These are phyloP conservation scores for Sphaerulina vaccinii DNA, from an alignment of 2,329 filamentous ascomycete genomes.

Conservation along the genomic window DNA sequence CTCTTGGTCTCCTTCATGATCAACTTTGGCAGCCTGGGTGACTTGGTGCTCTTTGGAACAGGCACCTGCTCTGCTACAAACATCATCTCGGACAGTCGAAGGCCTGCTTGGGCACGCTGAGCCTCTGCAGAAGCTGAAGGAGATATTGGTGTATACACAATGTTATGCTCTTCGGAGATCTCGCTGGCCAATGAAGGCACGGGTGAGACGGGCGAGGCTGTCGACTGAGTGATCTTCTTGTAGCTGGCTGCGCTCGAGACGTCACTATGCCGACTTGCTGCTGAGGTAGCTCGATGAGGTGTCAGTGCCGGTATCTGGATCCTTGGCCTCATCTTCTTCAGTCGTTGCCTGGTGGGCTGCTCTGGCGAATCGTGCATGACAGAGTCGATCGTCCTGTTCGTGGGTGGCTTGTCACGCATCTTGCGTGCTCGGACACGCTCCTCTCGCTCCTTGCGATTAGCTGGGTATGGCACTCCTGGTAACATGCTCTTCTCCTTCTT, in stretches of 20 bases:
- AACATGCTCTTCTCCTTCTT: conserved; percentile 17
- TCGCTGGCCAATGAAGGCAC: conserved; percentile 29
- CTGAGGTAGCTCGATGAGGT: conserved; percentile 31
- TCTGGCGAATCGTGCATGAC: conserved; percentile 28
- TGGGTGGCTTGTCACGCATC: conserved; percentile 33
- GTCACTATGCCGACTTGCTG: conserved; percentile 18
- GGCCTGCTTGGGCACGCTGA: conserved; percentile 11
- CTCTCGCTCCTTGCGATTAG: conserved; percentile 33
- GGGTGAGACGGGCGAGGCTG: conserved; percentile 32
- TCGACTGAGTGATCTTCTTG: conserved; percentile 32
- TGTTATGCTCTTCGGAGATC: conserved; percentile 23
- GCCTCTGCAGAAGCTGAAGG: conserved; percentile 25
- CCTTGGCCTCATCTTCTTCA: conserved; percentile 34
- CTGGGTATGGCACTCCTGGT: conserved; percentile 20
- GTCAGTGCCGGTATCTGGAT: conserved; percentile 33
- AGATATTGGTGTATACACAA: conserved; percentile 31
- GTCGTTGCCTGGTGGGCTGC: conserved; percentile 24
- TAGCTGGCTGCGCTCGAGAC: conserved; percentile 34
- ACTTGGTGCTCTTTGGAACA: conserved; percentile 28
- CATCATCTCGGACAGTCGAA: conserved; percentile 36
- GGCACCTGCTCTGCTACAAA: conserved; percentile 38
- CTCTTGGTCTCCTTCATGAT: conserved; percentile 31
- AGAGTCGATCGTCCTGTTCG: conserved; percentile 30
- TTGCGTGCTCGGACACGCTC: conserved; percentile 37
- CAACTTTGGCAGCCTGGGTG: conserved; percentile 32